phyloP scores from a whole-genome alignment of 192 early-diverging fungal genomes.

The Backusella tuberculispora region DNA sequence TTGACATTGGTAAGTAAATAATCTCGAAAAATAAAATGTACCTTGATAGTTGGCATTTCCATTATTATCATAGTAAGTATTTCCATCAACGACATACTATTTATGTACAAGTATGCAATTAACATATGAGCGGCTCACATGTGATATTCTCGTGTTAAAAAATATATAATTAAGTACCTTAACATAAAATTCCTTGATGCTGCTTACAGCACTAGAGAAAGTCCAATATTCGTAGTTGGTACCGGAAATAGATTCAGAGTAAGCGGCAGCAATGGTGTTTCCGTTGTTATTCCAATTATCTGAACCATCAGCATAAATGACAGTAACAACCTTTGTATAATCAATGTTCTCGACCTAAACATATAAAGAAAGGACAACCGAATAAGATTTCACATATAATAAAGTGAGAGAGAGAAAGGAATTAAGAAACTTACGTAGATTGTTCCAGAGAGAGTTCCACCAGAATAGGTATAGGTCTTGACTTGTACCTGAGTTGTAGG shows the following conservation, averaged over 20 bases:
- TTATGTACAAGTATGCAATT: not conserved
- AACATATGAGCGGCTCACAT: not conserved
- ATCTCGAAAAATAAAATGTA: not conserved
- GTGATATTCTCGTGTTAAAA: not conserved
- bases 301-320: constrained; percentile 20
- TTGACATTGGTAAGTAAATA: not conserved
- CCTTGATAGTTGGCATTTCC: constrained; percentile 20
- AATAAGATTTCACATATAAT: not conserved
- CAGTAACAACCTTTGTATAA: constrained; percentile 26
- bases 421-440: constrained; percentile 17
- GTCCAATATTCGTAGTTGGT: constrained; percentile 40
- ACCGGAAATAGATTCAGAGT: constrained; percentile 24
- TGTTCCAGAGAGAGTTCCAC: constrained; percentile 17
- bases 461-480: constrained; percentile 19
- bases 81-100: constrained; percentile 38
- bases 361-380: not conserved
- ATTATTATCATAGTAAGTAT: constrained; percentile 45
- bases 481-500: constrained; percentile 24
- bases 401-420: not conserved
- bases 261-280: not conserved
- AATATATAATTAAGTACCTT: not conserved
- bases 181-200: constrained; percentile 43
- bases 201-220: constrained; percentile 26
- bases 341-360: constrained; percentile 25
- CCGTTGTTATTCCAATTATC: constrained; percentile 11